phyloP scores from a whole-genome alignment of 2,329 filamentous ascomycete genomes.

The Fusarium bactridioides region DNA sequence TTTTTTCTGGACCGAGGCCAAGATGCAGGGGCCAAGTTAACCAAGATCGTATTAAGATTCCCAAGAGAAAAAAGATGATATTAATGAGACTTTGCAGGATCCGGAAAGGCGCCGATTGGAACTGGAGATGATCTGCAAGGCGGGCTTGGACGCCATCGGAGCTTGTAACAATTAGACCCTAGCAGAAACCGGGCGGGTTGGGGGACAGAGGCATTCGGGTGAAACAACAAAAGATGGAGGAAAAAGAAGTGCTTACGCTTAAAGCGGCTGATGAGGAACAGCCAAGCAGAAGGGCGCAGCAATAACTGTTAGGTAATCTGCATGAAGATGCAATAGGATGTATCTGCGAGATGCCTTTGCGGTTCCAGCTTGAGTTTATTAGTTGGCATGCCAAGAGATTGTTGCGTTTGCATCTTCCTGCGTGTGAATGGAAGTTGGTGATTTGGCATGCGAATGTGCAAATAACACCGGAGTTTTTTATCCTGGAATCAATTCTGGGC shows the following conservation, averaged over 20 bases:
- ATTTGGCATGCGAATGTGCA: neutral
- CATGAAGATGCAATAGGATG: neutral
- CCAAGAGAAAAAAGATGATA: constrained; percentile 26
- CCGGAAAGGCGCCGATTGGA: constrained; percentile 44
- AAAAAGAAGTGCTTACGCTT: constrained; percentile 6
- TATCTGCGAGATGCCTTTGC: neutral
- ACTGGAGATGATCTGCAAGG: constrained; percentile 45
- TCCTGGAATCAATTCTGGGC: neutral
- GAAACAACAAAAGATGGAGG: constrained; percentile 13
- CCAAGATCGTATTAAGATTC: constrained; percentile 35
- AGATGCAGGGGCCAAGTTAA: constrained; percentile 26
- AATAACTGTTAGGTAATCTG: neutral
- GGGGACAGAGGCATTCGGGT: constrained; percentile 6
- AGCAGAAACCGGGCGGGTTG: constrained; percentile 20
- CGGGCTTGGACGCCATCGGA: constrained; percentile 27
- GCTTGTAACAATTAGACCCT: constrained; percentile 32
- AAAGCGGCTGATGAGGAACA: constrained; percentile 16
- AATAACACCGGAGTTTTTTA: neutral
- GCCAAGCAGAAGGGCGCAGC: neutral
- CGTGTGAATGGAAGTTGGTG: neutral
- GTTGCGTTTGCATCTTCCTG: neutral
- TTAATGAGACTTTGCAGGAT: constrained; percentile 31
- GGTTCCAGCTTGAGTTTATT: constrained; percentile 3
- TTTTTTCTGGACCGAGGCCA: constrained; percentile 6
- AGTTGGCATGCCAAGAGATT: neutral